Conservation (phyloP, 345 rosid genomes). For the Toxicodendron radicans region DNA sequence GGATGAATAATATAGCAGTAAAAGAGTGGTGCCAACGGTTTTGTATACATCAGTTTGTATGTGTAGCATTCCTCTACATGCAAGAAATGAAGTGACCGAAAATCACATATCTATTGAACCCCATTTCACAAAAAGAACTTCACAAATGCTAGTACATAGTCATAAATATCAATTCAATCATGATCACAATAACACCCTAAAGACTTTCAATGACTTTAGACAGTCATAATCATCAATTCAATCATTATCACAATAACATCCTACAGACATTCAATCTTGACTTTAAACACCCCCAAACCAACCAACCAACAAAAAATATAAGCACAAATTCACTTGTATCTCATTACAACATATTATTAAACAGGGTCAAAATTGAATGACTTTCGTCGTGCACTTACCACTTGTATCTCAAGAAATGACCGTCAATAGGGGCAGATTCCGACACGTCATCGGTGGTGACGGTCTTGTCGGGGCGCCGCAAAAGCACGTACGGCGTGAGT, state of each 20-base stretch:
- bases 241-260: no score
- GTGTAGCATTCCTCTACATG: no score
- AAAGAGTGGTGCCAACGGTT: no score
- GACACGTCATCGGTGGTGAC: conserved; percentile 70
- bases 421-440: conserved; percentile 79
- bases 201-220: no score
- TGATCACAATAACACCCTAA: background rate
- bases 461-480: conserved; percentile 69
- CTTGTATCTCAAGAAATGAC: conserved; percentile 83
- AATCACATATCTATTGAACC: background rate
- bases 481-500: conserved; percentile 85
- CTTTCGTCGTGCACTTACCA: conserved; percentile 52
- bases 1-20: no score
- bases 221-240: no score
- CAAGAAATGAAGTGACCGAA: background rate
- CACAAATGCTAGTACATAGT: background rate
- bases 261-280: no score
- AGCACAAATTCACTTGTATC: conserved; percentile 51
- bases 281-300: background rate
- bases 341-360: conserved; percentile 45
- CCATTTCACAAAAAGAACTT: background rate
- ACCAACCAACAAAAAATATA: background rate
- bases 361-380: background rate
- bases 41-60: no score
- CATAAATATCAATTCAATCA: background rate